Evolutionary conservation across 2,329 filamentous ascomycete species (phyloP).

Genomic region (Calycina herbarum): DNA sequence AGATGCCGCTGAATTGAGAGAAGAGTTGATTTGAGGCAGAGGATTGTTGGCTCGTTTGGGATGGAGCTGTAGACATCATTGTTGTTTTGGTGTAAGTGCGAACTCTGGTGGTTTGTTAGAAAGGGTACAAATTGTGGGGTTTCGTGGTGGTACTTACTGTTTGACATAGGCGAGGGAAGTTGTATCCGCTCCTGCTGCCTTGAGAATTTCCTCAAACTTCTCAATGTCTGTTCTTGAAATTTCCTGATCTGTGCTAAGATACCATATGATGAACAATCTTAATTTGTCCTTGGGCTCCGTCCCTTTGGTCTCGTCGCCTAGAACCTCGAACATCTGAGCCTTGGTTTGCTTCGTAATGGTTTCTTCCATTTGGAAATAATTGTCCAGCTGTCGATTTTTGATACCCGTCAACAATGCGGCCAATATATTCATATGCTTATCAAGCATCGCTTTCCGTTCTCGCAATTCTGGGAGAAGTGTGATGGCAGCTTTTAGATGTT

Average conservation of each 20-base stretch:
- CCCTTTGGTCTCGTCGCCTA: slow-evolving; percentile 80
- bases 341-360: slow-evolving; percentile 90
- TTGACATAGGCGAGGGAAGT: slow-evolving; percentile 81
- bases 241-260: slow-evolving; percentile 88
- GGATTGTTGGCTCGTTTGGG: slow-evolving; percentile 55
- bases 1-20: slow-evolving; percentile 88
- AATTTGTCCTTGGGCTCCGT: slow-evolving; percentile 86
- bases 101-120: slow-evolving; percentile 52
- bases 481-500: slow-evolving; percentile 94
- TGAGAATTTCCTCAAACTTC: slow-evolving; percentile 81
- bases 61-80: slow-evolving; percentile 85
- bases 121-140: no score
- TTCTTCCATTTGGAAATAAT: slow-evolving; percentile 94
- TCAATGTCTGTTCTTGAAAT: slow-evolving; percentile 79
- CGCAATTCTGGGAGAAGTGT: slow-evolving; percentile 87
- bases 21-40: slow-evolving; percentile 75
- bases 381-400: slow-evolving; percentile 92
- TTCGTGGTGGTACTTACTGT: slow-evolving; percentile 56
- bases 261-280: slow-evolving; percentile 95
- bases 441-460: slow-evolving; percentile 87
- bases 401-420: slow-evolving; percentile 76
- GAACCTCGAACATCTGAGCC: slow-evolving; percentile 80
- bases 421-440: slow-evolving; percentile 99
- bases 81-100: slow-evolving; percentile 97
- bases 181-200: slow-evolving; percentile 71